These are phyloP conservation scores for Colletotrichum sp. DNA, from an alignment of 2,329 filamentous ascomycete species.

Conservation along the genomic window DNA sequence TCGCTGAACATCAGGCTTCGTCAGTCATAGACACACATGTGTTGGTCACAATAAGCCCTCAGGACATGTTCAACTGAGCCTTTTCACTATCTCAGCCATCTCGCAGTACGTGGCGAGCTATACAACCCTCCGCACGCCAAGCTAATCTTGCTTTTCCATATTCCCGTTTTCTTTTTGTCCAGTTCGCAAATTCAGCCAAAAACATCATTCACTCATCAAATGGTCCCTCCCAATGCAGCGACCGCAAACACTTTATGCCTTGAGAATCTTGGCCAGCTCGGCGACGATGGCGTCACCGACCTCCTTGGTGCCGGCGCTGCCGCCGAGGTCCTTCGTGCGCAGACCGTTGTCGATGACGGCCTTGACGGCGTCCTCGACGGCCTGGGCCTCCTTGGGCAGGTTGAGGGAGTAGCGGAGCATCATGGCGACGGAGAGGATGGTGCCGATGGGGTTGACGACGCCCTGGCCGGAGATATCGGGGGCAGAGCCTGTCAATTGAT, in stretches of 20 bases:
- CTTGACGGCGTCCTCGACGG: slow-evolving; percentile 82
- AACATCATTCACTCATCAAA: neutral
- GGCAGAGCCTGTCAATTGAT: slow-evolving; percentile 69
- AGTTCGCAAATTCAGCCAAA: neutral
- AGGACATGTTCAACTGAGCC: neutral
- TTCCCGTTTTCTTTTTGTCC: neutral
- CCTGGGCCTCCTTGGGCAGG: slow-evolving; percentile 76
- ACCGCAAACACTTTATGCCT: slow-evolving; percentile 31
- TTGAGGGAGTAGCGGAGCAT: slow-evolving; percentile 93
- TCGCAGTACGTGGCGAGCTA: neutral
- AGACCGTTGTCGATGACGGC: slow-evolving; percentile 80
- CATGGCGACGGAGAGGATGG: slow-evolving; percentile 92
- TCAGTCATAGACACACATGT: neutral
- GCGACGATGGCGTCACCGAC: slow-evolving; percentile 75
- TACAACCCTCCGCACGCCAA: neutral
- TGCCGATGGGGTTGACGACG: slow-evolving; percentile 84
- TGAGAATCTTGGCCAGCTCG: slow-evolving; percentile 74
- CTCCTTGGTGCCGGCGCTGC: slow-evolving; percentile 67
- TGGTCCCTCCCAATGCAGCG: neutral
- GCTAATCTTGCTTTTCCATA: neutral
- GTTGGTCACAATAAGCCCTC: neutral
- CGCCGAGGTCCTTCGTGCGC: slow-evolving; percentile 85
- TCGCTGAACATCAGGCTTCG: fast-evolving
- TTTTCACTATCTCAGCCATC: neutral
- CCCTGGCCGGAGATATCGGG: slow-evolving; percentile 93